phyloP scores from a whole-genome alignment of 2,329 filamentous ascomycete species.

The Juglanconis sp. region DNA sequence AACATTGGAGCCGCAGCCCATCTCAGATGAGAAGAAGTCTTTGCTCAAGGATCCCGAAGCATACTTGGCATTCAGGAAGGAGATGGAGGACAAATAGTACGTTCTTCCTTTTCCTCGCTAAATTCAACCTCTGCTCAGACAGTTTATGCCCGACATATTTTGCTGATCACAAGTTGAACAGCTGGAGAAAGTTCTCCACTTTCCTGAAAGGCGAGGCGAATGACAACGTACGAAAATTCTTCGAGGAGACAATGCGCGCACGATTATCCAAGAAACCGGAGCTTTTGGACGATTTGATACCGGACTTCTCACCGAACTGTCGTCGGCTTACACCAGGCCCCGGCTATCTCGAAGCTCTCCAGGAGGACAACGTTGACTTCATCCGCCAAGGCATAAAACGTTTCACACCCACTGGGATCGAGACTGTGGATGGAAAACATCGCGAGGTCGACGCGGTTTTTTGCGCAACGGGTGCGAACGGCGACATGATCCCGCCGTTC shows the following conservation, averaged over 20 bases:
- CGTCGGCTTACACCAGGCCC: constrained; percentile 63
- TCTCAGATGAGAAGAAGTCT: constrained; percentile 49
- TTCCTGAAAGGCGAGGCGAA: constrained; percentile 53
- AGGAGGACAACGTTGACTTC: constrained; percentile 59
- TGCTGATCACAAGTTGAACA: neutral
- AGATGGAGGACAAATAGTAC: constrained; percentile 53
- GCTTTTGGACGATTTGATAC: constrained; percentile 53
- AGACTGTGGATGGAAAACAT: constrained; percentile 54
- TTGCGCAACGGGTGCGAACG: constrained; percentile 66
- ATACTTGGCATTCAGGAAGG: constrained; percentile 59
- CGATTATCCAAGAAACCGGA: constrained; percentile 53
- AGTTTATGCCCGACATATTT: neutral
- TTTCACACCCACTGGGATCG: constrained; percentile 59
- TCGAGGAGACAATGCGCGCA: constrained; percentile 50
- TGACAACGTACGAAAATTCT: constrained; percentile 42
- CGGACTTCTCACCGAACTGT: constrained; percentile 63
- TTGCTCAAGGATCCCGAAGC: constrained; percentile 56
- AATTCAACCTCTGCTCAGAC: too few species aligned
- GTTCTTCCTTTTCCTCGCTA: neutral
- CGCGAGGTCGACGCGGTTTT: constrained; percentile 63
- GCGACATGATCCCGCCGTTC: constrained; percentile 57
- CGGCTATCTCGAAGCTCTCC: constrained; percentile 64
- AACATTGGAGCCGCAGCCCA: constrained; percentile 53
- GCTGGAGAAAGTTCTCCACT: constrained; percentile 52
- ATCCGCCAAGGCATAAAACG: constrained; percentile 54